A percentile compares a stretch with the other conserved stretches of the same genome.
These are phyloP conservation scores for Fusarium annulatum DNA, from an alignment of 2,329 filamentous ascomycete species.

Conservation along the genomic window DNA sequence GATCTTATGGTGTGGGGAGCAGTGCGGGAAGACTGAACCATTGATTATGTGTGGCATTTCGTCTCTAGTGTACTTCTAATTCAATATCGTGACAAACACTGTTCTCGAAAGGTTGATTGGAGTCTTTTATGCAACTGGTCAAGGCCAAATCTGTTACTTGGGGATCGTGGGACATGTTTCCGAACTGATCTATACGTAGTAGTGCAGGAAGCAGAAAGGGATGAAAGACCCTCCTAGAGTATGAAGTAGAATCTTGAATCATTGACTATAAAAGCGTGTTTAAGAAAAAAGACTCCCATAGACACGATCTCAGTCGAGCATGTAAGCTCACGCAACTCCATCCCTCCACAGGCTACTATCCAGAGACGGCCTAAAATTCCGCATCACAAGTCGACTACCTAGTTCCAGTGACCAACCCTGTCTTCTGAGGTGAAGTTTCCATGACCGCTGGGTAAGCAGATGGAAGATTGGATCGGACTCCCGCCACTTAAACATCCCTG, in stretches of 20 bases:
- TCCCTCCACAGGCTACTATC: neutral
- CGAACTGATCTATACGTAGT: neutral
- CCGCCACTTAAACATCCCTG: no score
- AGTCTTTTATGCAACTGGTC: neutral
- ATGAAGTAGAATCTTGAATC: neutral
- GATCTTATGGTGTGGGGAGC: neutral
- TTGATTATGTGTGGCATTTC: neutral
- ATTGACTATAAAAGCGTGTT: no score
- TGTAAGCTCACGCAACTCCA: neutral
- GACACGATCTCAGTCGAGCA: neutral
- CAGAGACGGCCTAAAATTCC: rapidly evolving
- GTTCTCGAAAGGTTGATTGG: neutral
- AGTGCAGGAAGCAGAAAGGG: neutral
- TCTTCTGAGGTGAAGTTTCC: neutral
- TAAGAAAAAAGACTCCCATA: no score
- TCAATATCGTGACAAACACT: neutral
- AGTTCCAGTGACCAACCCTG: neutral
- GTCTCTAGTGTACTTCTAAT: neutral
- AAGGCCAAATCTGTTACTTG: neutral
- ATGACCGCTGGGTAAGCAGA: neutral
- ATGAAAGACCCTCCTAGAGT: neutral
- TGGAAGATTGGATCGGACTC: neutral
- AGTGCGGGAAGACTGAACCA: neutral
- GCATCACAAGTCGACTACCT: no score
- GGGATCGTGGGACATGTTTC: neutral